Conservation (phyloP, 257 asterid genomes). For the Apocynum venetum region DNA sequence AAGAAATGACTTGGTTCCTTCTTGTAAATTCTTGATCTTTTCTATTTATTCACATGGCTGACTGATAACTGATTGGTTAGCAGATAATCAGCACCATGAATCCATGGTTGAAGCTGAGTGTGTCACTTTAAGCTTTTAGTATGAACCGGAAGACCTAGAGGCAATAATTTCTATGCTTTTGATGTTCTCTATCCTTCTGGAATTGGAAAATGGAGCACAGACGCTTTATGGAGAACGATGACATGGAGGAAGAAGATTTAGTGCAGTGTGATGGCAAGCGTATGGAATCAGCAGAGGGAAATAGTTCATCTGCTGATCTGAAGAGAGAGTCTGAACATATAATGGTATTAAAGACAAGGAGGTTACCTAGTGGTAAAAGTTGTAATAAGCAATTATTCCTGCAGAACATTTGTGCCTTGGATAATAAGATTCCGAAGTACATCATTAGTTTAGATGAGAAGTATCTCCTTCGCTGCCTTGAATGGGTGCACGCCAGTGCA, state of each 20-base stretch:
- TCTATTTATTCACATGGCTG: background rate
- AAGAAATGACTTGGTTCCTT: background rate
- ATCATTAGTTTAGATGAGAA: conserved; percentile 65
- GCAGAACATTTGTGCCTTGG: conserved; percentile 32
- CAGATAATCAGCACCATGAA: background rate
- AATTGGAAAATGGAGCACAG: conserved; percentile 42
- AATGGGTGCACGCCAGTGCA: conserved; percentile 49
- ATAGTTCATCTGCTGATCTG: conserved; percentile 20
- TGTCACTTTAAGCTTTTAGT: background rate
- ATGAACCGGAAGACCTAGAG: background rate
- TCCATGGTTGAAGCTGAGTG: background rate
- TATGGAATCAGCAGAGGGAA: conserved; percentile 29
- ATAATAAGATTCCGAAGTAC: conserved; percentile 49
- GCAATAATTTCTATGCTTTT: background rate
- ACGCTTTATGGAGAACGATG: conserved; percentile 30
- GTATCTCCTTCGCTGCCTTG: conserved; percentile 64
- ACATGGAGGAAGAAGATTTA: conserved; percentile 27
- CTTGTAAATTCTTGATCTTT: background rate
- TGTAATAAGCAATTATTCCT: conserved; percentile 39
- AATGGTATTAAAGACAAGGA: conserved; percentile 25
- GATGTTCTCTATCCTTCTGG: conserved; percentile 10
- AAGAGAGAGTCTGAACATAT: conserved; percentile 25
- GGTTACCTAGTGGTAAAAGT: conserved; percentile 14
- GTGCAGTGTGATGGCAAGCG: conserved; percentile 28
- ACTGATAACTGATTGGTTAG: background rate